phyloP scores from a whole-genome alignment of 345 rosid genomes.

The Lepidium didymum region DNA sequence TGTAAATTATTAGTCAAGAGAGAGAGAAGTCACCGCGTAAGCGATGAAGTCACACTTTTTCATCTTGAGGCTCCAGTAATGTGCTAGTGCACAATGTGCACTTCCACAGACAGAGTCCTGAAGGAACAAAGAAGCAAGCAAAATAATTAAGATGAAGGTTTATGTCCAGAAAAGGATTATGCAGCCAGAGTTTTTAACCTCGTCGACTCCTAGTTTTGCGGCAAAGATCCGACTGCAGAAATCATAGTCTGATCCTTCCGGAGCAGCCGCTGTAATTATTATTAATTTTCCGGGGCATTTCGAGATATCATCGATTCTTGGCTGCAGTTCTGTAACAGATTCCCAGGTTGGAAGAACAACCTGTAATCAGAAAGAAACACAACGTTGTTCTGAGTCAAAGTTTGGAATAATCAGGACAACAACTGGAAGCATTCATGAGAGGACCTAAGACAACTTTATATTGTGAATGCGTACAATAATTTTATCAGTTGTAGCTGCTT shows the following conservation, averaged over 20 bases:
- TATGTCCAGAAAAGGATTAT: not conserved
- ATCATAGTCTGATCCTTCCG: slow-evolving; percentile 29
- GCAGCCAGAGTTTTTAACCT: not conserved
- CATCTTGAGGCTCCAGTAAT: slow-evolving; percentile 56
- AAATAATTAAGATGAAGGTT: not conserved
- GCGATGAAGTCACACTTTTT: slow-evolving; percentile 49
- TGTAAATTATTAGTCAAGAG: not conserved
- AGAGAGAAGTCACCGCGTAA: slow-evolving; percentile 24
- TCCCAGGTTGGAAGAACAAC: slow-evolving; percentile 51
- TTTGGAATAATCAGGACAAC: too few species aligned
- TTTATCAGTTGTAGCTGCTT: too few species aligned
- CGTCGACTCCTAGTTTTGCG: slow-evolving; percentile 18
- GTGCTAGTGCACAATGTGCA: slow-evolving; percentile 58
- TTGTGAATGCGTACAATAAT: too few species aligned
- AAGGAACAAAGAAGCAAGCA: not conserved
- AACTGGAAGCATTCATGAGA: too few species aligned
- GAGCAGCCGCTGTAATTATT: slow-evolving; percentile 50
- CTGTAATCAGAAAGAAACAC: slow-evolving; percentile 1
- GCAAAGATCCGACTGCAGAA: slow-evolving; percentile 11
- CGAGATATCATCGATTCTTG: slow-evolving; percentile 37
- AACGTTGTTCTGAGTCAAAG: not conserved
- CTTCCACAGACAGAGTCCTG: slow-evolving; percentile 8
- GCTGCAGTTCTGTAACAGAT: slow-evolving; percentile 40
- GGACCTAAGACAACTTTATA: too few species aligned
- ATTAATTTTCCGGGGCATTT: slow-evolving; percentile 48